These are phyloP conservation scores for Talaromyces stipitatus DNA, from an alignment of 495 filamentous ascomycete species.

Conservation along the genomic window DNA sequence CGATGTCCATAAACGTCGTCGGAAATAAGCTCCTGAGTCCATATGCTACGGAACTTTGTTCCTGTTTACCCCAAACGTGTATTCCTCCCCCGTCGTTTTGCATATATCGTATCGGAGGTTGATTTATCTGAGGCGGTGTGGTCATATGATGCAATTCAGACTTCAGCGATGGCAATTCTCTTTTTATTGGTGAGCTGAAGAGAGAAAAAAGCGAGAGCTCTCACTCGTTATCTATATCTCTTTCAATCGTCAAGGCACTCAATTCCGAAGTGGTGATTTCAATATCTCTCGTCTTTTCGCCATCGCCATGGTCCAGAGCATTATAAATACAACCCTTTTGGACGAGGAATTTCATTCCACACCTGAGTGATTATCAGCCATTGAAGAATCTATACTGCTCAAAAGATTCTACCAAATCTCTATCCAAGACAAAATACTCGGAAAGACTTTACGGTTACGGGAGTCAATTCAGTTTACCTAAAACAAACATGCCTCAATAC, in stretches of 20 bases:
- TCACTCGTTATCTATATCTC: no score
- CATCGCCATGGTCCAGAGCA: background rate
- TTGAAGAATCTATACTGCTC: background rate
- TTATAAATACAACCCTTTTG: background rate
- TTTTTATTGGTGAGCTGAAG: no score
- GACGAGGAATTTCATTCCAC: background rate
- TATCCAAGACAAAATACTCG: background rate
- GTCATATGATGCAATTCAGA: slow-evolving; percentile 2
- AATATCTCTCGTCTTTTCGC: no score
- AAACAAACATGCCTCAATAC: slow-evolving; percentile 18
- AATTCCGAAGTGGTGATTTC: background rate
- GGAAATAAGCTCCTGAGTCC: background rate
- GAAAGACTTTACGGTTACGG: background rate
- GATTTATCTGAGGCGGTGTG: background rate
- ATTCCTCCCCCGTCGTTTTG: background rate
- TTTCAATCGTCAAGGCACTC: no score
- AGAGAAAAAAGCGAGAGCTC: no score
- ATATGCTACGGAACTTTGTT: background rate
- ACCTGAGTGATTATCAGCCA: background rate
- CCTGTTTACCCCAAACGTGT: background rate
- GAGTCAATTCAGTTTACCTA: background rate
- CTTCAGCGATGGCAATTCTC: slow-evolving; percentile 3
- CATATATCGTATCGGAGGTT: background rate
- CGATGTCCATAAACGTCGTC: background rate
- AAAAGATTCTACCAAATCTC: background rate